Percentiles rank a stretch among this genome's conserved stretches.
Evolutionary conservation across 2,329 filamentous ascomycete genomes (phyloP).

Genomic region (Beauveria sp.): DNA sequence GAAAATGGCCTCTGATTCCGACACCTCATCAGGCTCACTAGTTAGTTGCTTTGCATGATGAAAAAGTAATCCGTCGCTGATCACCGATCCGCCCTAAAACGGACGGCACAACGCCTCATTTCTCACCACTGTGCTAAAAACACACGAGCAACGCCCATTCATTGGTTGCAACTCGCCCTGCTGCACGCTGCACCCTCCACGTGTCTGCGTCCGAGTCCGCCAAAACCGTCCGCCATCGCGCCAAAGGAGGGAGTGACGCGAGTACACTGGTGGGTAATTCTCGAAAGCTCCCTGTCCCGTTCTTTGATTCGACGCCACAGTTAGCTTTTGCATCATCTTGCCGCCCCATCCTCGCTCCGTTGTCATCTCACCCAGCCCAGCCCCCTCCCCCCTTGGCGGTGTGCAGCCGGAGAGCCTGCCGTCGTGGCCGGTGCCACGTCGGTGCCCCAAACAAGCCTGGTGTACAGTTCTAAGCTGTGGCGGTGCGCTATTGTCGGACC

Average conservation of each 20-base stretch:
- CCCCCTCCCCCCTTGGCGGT: neutral
- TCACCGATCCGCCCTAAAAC: slow-evolving; percentile 4
- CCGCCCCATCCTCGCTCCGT: neutral
- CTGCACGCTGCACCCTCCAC: neutral
- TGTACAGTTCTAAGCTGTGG: neutral
- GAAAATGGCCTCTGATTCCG: neutral
- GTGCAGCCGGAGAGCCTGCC: neutral
- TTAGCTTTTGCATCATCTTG: neutral
- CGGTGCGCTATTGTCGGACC: neutral
- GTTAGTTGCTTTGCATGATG: neutral
- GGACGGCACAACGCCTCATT: neutral
- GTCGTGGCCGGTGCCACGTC: neutral
- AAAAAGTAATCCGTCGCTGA: neutral
- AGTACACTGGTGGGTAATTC: neutral
- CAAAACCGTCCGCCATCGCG: neutral
- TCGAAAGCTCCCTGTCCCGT: neutral
- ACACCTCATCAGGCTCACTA: neutral
- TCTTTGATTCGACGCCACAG: neutral
- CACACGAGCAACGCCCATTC: neutral
- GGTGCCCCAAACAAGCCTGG: neutral
- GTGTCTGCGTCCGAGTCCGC: neutral
- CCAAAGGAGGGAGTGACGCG: neutral
- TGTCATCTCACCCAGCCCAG: neutral
- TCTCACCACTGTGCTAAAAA: neutral
- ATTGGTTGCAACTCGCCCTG: neutral